Base-by-base conservation (phyloP, 1,284 basidiomycete species). In the Tylopilus orsonianus region DNA sequence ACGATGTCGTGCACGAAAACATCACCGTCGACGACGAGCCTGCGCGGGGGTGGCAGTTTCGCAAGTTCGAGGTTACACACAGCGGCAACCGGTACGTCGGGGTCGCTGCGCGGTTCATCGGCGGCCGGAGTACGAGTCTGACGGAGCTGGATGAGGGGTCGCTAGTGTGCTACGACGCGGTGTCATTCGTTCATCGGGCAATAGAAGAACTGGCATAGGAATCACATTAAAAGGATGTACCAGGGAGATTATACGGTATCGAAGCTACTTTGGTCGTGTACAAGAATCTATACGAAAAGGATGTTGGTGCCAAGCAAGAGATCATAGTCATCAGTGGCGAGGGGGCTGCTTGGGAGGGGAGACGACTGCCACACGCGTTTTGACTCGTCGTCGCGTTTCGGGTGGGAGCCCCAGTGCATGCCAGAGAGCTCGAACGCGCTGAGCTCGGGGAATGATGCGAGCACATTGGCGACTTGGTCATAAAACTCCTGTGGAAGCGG, bases 381-480 rank as follows among this genome's bases (percentile, higher is more conserved):
- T 36, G 56, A 52, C 7, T 57, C 55, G 14, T 71, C 68, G 46
- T 71, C 65, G 29, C 60, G 53, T 55, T 72, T 71, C 39, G 64
- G 70, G 16, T 69, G 69, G 4, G 76, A 75, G 27, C 69, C 73
- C 85, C 85, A 89, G 54, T 84, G 83, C 68, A 87, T 79, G 29
- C 87, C 85, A 37, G 76, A 83, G 29, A 88, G 75, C 60, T 88
- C 85, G 60, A 88, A 87, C 35, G 76, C 75, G 50, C 74, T 67
- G 23, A 89, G 72, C 43, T 75, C 65, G 18, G 77, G 71, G 52
- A 88, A 74, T 4, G 73, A 73, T n/a, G 74, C 70, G 52, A 88
- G 73, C 10, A 72, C 71, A 29, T 69, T 68, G 43, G 83, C 77
- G 40, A 86, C 77, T 54, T 81, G 74, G 42, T 78, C 69, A 59